phyloP scores from a whole-genome alignment of 306 rosid genomes.

The Quercus mongolica region DNA sequence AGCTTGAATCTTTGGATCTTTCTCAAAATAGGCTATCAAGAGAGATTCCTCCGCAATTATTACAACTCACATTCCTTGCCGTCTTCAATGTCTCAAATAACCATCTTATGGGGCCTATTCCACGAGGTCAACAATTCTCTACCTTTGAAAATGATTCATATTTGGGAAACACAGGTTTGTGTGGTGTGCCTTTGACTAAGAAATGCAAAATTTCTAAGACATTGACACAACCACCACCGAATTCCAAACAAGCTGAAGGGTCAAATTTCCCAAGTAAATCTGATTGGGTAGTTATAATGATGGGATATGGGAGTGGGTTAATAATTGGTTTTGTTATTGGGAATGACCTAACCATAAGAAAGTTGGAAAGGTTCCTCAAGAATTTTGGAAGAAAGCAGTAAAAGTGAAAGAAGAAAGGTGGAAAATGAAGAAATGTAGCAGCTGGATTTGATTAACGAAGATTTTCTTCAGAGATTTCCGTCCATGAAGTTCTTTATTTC shows the following conservation, averaged over 20 bases:
- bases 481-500: too few relatives aligned
- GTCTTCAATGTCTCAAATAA: too few relatives aligned
- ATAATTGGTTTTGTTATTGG: not conserved
- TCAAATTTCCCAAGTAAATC: not conserved
- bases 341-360: not conserved
- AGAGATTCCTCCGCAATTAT: too few relatives aligned
- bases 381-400: not conserved
- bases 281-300: not conserved
- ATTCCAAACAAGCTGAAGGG: not conserved
- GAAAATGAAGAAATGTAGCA: too few relatives aligned
- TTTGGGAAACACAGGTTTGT: conserved; percentile 12
- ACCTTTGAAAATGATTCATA: conserved; percentile 6
- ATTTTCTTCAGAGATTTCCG: too few relatives aligned
- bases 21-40: too few relatives aligned
- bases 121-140: not conserved
- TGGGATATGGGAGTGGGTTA: conserved; percentile 3
- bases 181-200: conserved; percentile 8
- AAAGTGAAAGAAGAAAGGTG: too few relatives aligned
- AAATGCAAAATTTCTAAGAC: conserved; percentile 4
- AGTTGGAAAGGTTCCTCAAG: not conserved
- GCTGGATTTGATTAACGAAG: too few relatives aligned
- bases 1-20: too few relatives aligned
- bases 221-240: not conserved
- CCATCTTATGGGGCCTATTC: fast-evolving
- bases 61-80: not conserved